These are phyloP conservation scores for Cystobasidium pallidum DNA, from an alignment of 1,284 basidiomycete species.

Conservation along the genomic window DNA sequence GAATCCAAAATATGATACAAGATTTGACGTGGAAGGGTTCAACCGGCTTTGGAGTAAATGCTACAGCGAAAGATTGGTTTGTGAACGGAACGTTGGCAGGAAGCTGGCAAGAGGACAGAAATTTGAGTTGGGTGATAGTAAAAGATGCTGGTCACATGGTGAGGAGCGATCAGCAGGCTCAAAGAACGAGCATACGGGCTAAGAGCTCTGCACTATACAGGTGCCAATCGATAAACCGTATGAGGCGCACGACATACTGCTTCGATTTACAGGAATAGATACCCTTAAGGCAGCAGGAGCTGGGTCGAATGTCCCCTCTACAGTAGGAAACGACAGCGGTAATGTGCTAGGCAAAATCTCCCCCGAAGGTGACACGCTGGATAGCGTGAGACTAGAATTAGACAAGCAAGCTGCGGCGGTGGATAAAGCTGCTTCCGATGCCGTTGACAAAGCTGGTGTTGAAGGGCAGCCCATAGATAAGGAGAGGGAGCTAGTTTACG, in stretches of 20 bases:
- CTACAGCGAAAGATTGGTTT: slow-evolving; percentile 73
- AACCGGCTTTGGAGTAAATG: slow-evolving; percentile 76
- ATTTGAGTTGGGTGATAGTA: slow-evolving; percentile 89
- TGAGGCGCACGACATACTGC: slow-evolving; percentile 93
- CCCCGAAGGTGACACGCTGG: slow-evolving; percentile 50
- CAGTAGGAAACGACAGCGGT: slow-evolving; percentile 68
- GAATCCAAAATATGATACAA: slow-evolving; percentile 82
- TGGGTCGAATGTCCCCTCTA: slow-evolving; percentile 72
- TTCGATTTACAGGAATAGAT: slow-evolving; percentile 90
- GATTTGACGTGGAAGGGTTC: slow-evolving; percentile 80
- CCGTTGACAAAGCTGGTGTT: slow-evolving; percentile 28
- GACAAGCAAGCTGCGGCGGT: slow-evolving; percentile 32
- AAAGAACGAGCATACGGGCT: no score
- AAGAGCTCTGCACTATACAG: neutral
- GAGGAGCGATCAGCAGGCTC: no score
- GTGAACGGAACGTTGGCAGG: slow-evolving; percentile 81
- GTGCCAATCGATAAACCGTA: slow-evolving; percentile 78
- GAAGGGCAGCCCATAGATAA: slow-evolving; percentile 47
- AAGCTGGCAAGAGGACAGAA: slow-evolving; percentile 86
- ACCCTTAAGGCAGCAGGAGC: slow-evolving; percentile 73
- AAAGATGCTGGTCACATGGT: slow-evolving; percentile 87
- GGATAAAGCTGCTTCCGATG: slow-evolving; percentile 23
- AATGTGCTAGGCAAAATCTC: slow-evolving; percentile 58
- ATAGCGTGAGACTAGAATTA: slow-evolving; percentile 23
- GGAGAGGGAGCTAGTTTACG: slow-evolving; percentile 50